Evolutionary conservation across 1,139 yeast genomes (phyloP), one percentile per base, ranked within the genome.

Genomic region (Pichia sp.): DNA sequence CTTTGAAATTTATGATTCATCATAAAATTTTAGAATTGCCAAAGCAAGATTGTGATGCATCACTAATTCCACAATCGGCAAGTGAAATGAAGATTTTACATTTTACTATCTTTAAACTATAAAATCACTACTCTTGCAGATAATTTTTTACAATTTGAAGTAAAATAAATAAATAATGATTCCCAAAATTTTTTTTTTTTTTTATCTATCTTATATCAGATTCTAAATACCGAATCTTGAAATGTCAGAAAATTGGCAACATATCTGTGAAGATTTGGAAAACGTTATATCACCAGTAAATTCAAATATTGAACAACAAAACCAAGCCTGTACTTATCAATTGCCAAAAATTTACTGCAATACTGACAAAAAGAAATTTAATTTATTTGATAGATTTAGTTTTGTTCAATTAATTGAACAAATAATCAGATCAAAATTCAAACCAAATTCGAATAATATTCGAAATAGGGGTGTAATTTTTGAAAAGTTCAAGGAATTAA

Each of bases 361-460:
- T 26, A 29, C 16, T 4, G 25, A n/a, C 3, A 30, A 32, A 3
- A 36, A 36, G 20, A 43, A 35, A 23, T 44, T 6, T 10, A 39
- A 47, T 22, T 20, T 44, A 3, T 47, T 30, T 31, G 39, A 39
- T 4, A 38, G 24, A 29, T 41, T 30, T 5, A 41, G 45, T 26
- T 47, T 33, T 37, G 23, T 37, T 6, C 45, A 43, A 27, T 24
- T 47, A 3, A 30, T 41, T 4, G 42, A 43, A 16, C 23, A 16
- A 10, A 35, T 39, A 8, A 33, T 30, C 11, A 37, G 22, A 12
- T 28, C 37, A 12, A 41, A 37, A 29, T 30, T 35, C 5, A 23
- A 12, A 9, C 11, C 10, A 16, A 27, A 34, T 22, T 16, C 16
- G 16, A 20, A 22, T 3, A 10, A 2, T 4, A 4, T 23, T 3